Base-by-base conservation (phyloP, 2,329 filamentous ascomycete species). In the Aureobasidium uvarum region DNA sequence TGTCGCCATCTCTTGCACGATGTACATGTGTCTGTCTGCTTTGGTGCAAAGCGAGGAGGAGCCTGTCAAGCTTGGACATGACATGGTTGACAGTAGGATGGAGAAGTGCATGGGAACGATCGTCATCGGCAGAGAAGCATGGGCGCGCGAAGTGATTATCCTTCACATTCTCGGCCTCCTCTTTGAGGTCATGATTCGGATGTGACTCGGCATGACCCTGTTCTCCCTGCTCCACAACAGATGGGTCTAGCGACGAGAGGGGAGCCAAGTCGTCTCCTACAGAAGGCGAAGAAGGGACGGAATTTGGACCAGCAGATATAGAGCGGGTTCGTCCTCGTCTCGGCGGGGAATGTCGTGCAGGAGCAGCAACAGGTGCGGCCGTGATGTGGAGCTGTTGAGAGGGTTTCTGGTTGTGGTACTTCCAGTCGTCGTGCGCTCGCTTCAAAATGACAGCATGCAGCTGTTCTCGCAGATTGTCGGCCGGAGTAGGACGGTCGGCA, bases 31-130 rank as follows among this genome's bases (percentile, higher is more conserved):
- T 70, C 46, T 59, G 56, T 5, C 72, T 68, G 64, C 72, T 76
- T 46, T 87, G 85, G 72, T 93, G 91, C 16, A 98, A 80, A 3
- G 87, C 85, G 36, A 82, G 80, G 6, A 96, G 82, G 0, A 94
- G 81, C 5, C 80, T 75, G 70, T 97, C 91, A 1, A 96, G 74
- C 41, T 86, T 85, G 1, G 81, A 77, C 10, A 96, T 80, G 18
- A 93, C 83, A 69, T 91, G 88, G n/a, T 87, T 82, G 13, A 90
- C 83, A 0, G 85, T 83, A 0, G 92, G 91, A 0, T 83, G 82
- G 18, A 96, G 78, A 5, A 96, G 79, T 1, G 77, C 74, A 66
- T 83, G 80, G 0, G 91, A 90, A 55, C 81, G 74, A 1, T 89
- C 86, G 69, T 96, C 92, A 70, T 96, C 88, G 1, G 86, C 83